phyloP scores from a whole-genome alignment of 805 yeast genomes.

The Candida railenensis region DNA sequence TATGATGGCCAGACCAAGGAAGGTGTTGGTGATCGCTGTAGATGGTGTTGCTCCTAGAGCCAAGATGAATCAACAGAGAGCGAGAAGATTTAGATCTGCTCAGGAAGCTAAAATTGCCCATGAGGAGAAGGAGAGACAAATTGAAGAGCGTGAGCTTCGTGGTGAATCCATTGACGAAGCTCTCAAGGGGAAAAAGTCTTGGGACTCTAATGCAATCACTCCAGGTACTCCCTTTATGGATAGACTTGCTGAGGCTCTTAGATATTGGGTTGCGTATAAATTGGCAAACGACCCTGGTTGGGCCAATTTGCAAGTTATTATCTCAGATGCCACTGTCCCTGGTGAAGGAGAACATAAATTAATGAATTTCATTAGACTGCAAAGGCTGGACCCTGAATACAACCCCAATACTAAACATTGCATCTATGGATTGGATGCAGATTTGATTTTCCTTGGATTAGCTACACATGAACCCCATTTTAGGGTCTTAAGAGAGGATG shows the following conservation, averaged over 20 bases:
- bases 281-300: slow-evolving; percentile 89
- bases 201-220: slow-evolving; percentile 97
- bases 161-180: slow-evolving; percentile 80
- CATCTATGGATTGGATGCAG: slow-evolving; percentile 97
- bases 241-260: slow-evolving; percentile 72
- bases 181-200: slow-evolving; percentile 68
- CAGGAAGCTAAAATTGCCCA: slow-evolving; percentile 82
- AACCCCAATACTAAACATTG: slow-evolving; percentile 94
- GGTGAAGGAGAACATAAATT: slow-evolving; percentile 99
- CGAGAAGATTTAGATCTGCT: slow-evolving; percentile 90
- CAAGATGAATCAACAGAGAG: slow-evolving; percentile 95
- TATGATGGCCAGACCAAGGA: slow-evolving; percentile 92
- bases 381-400: slow-evolving; percentile 81
- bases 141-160: slow-evolving; percentile 56
- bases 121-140: slow-evolving; percentile 62
- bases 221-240: slow-evolving; percentile 99
- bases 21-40: slow-evolving; percentile 89
- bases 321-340: slow-evolving; percentile 95
- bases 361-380: slow-evolving; percentile 92
- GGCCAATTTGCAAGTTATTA: slow-evolving; percentile 83
- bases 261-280: slow-evolving; percentile 93
- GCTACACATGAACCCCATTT: slow-evolving; percentile 99
- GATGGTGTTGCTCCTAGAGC: slow-evolving; percentile 99
- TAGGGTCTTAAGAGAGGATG: slow-evolving; percentile 91
- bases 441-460: slow-evolving; percentile 89